phyloP scores from a whole-genome alignment of 2,329 filamentous ascomycete genomes.

The Sodiomyces alkalinus region DNA sequence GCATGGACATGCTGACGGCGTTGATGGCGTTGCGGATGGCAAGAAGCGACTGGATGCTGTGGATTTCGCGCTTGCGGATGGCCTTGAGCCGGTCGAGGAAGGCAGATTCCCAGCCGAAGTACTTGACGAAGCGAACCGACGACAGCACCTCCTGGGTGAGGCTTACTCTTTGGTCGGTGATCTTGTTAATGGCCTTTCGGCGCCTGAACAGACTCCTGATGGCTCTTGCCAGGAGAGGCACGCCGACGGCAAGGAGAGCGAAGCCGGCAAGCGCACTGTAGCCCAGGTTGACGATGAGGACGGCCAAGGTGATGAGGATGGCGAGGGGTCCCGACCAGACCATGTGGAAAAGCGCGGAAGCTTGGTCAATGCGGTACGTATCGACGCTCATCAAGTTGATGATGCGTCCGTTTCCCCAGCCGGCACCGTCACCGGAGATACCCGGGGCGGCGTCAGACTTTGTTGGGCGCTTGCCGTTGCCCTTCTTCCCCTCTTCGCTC shows the following conservation, averaged over 20 bases:
- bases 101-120: conserved; percentile 85
- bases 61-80: conserved; percentile 63
- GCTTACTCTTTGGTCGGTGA: conserved; percentile 83
- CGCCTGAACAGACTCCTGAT: conserved; percentile 64
- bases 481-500: conserved; percentile 18
- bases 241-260: conserved; percentile 59
- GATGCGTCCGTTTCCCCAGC: conserved; percentile 87
- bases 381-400: conserved; percentile 92
- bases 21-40: conserved; percentile 76
- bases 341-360: conserved; percentile 79
- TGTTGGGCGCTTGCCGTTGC: conserved; percentile 18
- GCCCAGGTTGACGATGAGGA: conserved; percentile 74
- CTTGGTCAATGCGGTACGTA: conserved; percentile 82
- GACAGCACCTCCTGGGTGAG: conserved; percentile 86
- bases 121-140: conserved; percentile 90
- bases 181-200: conserved; percentile 71
- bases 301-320: conserved; percentile 60
- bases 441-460: no score
- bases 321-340: conserved; percentile 75
- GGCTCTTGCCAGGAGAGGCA: conserved; percentile 63
- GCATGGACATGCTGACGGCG: conserved; percentile 69
- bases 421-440: conserved; percentile 53
- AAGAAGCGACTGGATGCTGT: conserved; percentile 69
- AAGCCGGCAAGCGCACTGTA: conserved; percentile 88
- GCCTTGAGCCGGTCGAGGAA: conserved; percentile 64